Percentiles rank a stretch among this genome's conserved stretches.
Conservation (phyloP, 495 filamentous ascomycete species). For the Penicillium turbatum region DNA sequence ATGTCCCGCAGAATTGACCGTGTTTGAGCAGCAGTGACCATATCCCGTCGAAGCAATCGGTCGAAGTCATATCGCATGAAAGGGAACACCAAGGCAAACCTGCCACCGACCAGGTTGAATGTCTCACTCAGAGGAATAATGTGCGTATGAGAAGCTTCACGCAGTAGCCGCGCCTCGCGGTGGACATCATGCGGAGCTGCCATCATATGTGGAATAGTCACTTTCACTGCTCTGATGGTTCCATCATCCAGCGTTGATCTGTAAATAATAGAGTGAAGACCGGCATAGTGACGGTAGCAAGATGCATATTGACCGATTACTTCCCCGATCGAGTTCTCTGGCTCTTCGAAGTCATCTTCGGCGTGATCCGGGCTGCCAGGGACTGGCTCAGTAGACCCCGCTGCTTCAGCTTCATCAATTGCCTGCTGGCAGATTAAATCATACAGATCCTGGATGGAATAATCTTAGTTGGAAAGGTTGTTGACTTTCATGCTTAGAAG, state of each 20-base stretch:
- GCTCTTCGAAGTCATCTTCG: slow-evolving; percentile 10
- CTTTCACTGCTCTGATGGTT: slow-evolving; percentile 70
- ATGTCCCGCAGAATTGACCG: slow-evolving; percentile 56
- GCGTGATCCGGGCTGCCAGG: slow-evolving; percentile 16
- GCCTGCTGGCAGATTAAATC: slow-evolving; percentile 39
- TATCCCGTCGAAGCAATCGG: slow-evolving; percentile 49
- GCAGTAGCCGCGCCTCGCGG: slow-evolving; percentile 72
- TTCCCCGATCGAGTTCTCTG: slow-evolving; percentile 29
- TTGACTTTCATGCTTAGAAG: not conserved
- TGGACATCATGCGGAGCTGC: slow-evolving; percentile 74
- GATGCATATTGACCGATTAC: slow-evolving; percentile 66
- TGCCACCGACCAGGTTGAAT: slow-evolving; percentile 65
- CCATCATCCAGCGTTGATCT: slow-evolving; percentile 41
- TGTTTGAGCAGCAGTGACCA: slow-evolving; percentile 42
- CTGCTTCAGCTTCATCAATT: slow-evolving; percentile 34
- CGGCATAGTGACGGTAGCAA: slow-evolving; percentile 66
- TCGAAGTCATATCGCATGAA: slow-evolving; percentile 72
- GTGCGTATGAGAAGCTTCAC: slow-evolving; percentile 40
- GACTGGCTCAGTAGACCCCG: slow-evolving; percentile 16
- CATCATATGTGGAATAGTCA: slow-evolving; percentile 69
- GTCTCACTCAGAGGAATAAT: slow-evolving; percentile 67
- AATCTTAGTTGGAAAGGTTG: not conserved
- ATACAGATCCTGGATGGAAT: slow-evolving; percentile 43
- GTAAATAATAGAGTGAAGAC: slow-evolving; percentile 82
- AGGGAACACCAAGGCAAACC: slow-evolving; percentile 76